A percentile compares a stretch with the other conserved stretches of the same genome.
phyloP scores from a whole-genome alignment of 192 early-diverging fungal species.

The Coemansia reversa region DNA sequence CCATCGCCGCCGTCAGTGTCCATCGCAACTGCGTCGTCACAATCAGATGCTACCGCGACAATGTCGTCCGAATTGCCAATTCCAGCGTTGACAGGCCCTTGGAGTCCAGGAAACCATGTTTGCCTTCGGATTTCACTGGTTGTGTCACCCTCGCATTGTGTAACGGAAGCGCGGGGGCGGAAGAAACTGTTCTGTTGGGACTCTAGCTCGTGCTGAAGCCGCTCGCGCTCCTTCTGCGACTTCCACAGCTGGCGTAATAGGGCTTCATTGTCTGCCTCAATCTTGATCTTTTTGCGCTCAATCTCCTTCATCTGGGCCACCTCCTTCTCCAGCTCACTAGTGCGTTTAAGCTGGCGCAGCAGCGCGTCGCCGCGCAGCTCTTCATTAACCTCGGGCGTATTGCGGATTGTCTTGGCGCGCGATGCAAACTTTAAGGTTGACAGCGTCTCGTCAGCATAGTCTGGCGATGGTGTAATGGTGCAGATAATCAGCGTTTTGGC shows the following conservation, averaged over 20 bases:
- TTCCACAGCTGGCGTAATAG: slow-evolving; percentile 52
- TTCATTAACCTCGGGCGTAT: slow-evolving; percentile 80
- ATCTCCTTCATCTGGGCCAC: slow-evolving; percentile 55
- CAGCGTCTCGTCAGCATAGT: slow-evolving; percentile 80
- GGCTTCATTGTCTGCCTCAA: slow-evolving; percentile 52
- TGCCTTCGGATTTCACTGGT: slow-evolving; percentile 34
- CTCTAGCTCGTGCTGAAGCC: slow-evolving; percentile 49
- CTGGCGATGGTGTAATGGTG: slow-evolving; percentile 78
- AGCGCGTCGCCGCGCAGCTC: slow-evolving; percentile 56
- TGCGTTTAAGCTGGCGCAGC: slow-evolving; percentile 45
- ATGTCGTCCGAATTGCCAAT: not conserved
- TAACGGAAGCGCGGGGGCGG: slow-evolving; percentile 12
- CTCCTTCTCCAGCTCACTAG: slow-evolving; percentile 53
- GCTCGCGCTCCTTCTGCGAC: slow-evolving; percentile 49
- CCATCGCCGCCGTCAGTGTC: slow-evolving; percentile 16
- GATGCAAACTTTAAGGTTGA: slow-evolving; percentile 96
- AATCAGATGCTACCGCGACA: not conserved
- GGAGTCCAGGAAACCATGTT: slow-evolving; percentile 54
- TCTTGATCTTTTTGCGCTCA: slow-evolving; percentile 48
- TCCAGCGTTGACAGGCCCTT: slow-evolving; percentile 15
- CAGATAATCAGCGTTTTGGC: slow-evolving; percentile 89
- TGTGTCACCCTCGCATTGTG: slow-evolving; percentile 10
- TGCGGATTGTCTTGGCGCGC: slow-evolving; percentile 84
- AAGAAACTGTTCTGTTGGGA: slow-evolving; percentile 38
- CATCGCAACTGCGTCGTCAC: slow-evolving; percentile 11